Percentiles rank a stretch among this genome's conserved stretches.
phyloP scores from a whole-genome alignment of 345 rosid genomes.

The Salix dunnii region DNA sequence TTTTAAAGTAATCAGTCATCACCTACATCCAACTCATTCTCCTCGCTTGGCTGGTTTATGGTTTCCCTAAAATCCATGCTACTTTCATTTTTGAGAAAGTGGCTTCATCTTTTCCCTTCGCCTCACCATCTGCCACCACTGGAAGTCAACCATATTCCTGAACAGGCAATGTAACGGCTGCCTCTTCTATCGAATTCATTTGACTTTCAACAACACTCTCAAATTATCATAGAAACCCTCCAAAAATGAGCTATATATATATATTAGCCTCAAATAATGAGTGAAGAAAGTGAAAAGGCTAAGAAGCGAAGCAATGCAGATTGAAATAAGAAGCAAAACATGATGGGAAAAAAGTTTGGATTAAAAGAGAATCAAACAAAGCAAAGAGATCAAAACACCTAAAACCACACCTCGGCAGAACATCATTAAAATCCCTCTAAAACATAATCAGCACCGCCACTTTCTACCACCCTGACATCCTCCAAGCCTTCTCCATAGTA shows the following conservation, averaged over 20 bases:
- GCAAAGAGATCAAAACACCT: too few relatives aligned
- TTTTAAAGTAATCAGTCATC: too few relatives aligned
- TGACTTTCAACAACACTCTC: not conserved
- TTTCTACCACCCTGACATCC: too few relatives aligned
- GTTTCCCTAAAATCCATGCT: conserved; percentile 9
- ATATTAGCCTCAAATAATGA: not conserved
- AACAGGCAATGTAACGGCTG: too few relatives aligned
- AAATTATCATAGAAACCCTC: not conserved
- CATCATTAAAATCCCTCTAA: too few relatives aligned
- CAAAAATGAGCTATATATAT: conserved; percentile 5
- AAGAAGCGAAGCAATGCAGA: not conserved
- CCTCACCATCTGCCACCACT: not conserved
- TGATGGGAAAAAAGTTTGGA: not conserved
- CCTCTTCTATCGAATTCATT: conserved; percentile 35
- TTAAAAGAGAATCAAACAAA: not conserved
- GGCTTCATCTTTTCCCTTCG: too few relatives aligned
- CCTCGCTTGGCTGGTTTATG: conserved; percentile 6
- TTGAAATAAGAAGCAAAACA: not conserved
- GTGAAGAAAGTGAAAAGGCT: not conserved
- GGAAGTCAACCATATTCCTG: conserved; percentile 31
- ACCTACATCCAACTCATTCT: conserved; percentile 9
- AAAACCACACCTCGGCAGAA: too few relatives aligned
- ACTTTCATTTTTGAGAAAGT: not conserved
- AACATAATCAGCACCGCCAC: too few relatives aligned
- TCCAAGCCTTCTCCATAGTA: too few relatives aligned